These are phyloP conservation scores for Xylaria sp. DNA, from an alignment of 495 filamentous ascomycete species.

Conservation along the genomic window DNA sequence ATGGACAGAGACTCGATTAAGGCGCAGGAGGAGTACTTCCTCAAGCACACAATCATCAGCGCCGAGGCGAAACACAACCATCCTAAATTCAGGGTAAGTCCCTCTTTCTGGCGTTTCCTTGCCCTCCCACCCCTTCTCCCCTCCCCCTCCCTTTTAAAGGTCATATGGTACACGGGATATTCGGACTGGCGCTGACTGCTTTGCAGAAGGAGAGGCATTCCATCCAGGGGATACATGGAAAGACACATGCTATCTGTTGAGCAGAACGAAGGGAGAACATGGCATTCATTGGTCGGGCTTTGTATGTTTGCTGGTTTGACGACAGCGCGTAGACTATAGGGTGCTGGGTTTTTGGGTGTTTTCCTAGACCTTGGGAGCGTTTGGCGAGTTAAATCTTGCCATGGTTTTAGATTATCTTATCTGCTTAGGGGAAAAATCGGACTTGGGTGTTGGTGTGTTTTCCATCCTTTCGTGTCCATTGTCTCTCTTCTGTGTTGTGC, in stretches of 20 bases:
- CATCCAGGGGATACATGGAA: slow-evolving; percentile 85
- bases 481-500: neutral
- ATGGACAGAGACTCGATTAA: slow-evolving; percentile 75
- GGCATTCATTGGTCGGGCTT: neutral
- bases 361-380: slow-evolving; percentile 9
- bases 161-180: neutral
- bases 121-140: neutral
- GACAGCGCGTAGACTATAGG: slow-evolving; percentile 9
- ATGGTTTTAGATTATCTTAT: neutral
- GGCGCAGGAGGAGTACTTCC: slow-evolving; percentile 70
- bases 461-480: neutral
- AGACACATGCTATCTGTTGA: slow-evolving; percentile 84
- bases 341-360: neutral
- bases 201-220: slow-evolving; percentile 75
- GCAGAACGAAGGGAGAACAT: neutral
- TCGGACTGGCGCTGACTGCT: neutral
- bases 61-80: slow-evolving; percentile 67
- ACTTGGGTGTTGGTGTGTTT: neutral
- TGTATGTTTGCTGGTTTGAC: slow-evolving; percentile 4
- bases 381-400: slow-evolving; percentile 5
- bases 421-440: neutral
- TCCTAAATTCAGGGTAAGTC: slow-evolving; percentile 62
- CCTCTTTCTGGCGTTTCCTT: neutral
- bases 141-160: no score
- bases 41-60: slow-evolving; percentile 60